These are phyloP conservation scores for Punica granatum DNA, from an alignment of 345 rosid genomes.

Conservation along the genomic window DNA sequence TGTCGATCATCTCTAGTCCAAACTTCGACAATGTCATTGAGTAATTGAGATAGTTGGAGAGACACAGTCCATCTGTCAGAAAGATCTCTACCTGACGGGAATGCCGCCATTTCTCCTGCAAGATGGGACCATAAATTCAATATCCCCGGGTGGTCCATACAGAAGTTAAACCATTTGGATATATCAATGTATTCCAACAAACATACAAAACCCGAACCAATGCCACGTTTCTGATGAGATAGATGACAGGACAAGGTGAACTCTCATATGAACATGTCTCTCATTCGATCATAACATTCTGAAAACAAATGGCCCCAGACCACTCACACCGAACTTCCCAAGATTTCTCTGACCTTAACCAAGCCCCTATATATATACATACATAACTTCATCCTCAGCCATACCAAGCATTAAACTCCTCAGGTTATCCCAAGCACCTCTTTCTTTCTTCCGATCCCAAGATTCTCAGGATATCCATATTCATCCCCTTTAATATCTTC, in stretches of 20 bases:
- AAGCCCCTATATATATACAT: not conserved
- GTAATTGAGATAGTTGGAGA: not conserved
- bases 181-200: not conserved
- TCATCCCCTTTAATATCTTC: not conserved
- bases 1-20: not conserved
- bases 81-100: too few species aligned
- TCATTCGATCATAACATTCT: not conserved
- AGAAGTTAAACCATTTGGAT: not conserved
- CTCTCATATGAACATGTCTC: conserved; percentile 3
- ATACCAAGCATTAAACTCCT: not conserved
- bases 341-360: not conserved
- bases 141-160: not conserved
- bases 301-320: not conserved
- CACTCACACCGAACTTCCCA: not conserved
- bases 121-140: not conserved
- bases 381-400: not conserved
- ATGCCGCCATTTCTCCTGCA: too few species aligned
- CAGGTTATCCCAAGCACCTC: not conserved
- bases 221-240: not conserved
- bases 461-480: not conserved
- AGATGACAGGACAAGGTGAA: conserved; percentile 9
- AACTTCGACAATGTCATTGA: not conserved
- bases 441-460: conserved; percentile 1
- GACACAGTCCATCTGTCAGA: not conserved
- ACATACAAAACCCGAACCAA: not conserved